Evolutionary conservation across 805 yeast genomes (phyloP).

Genomic region (Wickerhamia fluorescens): DNA sequence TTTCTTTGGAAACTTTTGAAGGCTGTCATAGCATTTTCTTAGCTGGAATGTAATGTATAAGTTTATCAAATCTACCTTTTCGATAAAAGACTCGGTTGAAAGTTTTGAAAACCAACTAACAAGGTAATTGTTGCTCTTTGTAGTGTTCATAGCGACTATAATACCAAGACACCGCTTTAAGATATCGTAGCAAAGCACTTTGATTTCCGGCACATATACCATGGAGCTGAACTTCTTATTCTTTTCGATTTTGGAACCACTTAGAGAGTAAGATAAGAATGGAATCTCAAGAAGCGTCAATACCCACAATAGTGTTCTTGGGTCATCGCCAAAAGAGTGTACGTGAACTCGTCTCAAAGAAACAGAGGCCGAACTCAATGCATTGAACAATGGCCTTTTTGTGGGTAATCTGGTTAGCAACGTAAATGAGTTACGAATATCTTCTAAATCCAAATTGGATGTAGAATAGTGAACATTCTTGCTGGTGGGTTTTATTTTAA

Average conservation of each 20-base stretch:
- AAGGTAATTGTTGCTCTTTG: slow-evolving; percentile 33
- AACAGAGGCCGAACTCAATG: slow-evolving; percentile 46
- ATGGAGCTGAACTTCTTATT: slow-evolving; percentile 14
- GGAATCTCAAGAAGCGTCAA: slow-evolving; percentile 68
- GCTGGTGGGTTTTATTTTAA: slow-evolving; percentile 25
- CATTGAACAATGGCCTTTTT: slow-evolving; percentile 48
- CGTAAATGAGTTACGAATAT: slow-evolving; percentile 40
- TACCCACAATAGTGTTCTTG: slow-evolving; percentile 48
- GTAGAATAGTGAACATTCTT: slow-evolving; percentile 33
- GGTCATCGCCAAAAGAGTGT: slow-evolving; percentile 31
- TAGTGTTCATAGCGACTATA: slow-evolving; percentile 43
- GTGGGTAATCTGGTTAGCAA: slow-evolving; percentile 49
- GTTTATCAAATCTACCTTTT: slow-evolving; percentile 62
- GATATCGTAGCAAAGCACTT: slow-evolving; percentile 57
- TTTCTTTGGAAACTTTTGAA: slow-evolving; percentile 23
- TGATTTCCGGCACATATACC: slow-evolving; percentile 45
- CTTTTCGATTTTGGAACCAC: slow-evolving; percentile 4
- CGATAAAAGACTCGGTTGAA: slow-evolving; percentile 35
- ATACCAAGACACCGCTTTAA: slow-evolving; percentile 64
- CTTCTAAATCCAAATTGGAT: slow-evolving; percentile 44
- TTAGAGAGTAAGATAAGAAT: slow-evolving; percentile 25
- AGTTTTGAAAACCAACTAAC: slow-evolving; percentile 51
- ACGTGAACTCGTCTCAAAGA: slow-evolving; percentile 43
- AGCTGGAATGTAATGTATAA: slow-evolving; percentile 74
- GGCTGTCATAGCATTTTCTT: slow-evolving; percentile 44